phyloP scores from a whole-genome alignment of 2,329 filamentous ascomycete species.

The Colletotrichum karsti region DNA sequence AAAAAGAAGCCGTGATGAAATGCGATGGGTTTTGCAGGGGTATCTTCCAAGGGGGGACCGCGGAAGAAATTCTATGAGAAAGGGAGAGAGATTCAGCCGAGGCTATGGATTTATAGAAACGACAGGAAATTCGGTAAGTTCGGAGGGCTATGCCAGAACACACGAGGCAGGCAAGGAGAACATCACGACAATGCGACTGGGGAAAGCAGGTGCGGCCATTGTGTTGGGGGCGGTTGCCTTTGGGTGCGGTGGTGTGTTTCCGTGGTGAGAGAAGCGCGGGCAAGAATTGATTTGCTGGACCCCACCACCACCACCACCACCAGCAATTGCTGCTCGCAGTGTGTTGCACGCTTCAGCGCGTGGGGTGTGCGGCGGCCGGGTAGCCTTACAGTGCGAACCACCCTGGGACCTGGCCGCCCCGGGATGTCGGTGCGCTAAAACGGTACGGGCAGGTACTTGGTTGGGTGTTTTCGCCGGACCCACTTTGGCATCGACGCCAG shows the following conservation, averaged over 20 bases:
- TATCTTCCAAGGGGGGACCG: not conserved
- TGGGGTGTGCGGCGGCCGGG: not conserved
- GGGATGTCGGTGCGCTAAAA: not conserved
- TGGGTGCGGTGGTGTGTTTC: conserved; percentile 12
- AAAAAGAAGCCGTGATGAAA: not conserved
- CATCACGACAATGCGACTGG: conserved; percentile 14
- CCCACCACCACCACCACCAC: no score
- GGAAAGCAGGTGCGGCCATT: conserved; percentile 2
- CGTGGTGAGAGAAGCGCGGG: conserved; percentile 5
- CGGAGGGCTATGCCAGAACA: conserved; percentile 1
- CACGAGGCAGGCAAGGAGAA: conserved; percentile 1
- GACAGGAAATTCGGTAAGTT: not conserved
- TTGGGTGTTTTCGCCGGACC: not conserved
- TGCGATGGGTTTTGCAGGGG: not conserved
- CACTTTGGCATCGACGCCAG: conserved; percentile 2
- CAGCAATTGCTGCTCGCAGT: not conserved
- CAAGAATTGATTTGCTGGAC: conserved; percentile 6
- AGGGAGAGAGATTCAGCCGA: not conserved
- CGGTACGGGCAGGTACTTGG: not conserved
- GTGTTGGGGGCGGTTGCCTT: not conserved
- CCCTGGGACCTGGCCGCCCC: not conserved
- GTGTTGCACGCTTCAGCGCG: conserved; percentile 9
- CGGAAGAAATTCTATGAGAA: not conserved
- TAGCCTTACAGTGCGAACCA: conserved; percentile 29
- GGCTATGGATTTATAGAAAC: not conserved